Percentiles rank a stretch among this genome's conserved stretches.
Conservation (phyloP, 768 basidiomycete genomes). For the Kwoniella newhampshirensis region DNA sequence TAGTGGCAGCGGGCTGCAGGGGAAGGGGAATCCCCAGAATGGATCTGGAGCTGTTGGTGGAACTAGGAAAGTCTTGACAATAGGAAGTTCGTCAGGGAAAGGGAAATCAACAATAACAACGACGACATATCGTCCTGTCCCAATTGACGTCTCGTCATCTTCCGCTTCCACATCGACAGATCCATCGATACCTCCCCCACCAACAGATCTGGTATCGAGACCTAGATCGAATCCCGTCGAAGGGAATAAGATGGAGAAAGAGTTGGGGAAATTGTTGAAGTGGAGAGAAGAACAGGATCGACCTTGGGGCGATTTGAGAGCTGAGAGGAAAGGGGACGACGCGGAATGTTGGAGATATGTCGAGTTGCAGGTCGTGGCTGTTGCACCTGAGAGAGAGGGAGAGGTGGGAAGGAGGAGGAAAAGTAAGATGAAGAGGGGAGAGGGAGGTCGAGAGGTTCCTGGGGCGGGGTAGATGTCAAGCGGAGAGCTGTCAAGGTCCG, state of each 20-base stretch:
- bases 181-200: slow-evolving; percentile 10
- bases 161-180: slow-evolving; percentile 6
- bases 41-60: too few relatives aligned
- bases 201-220: slow-evolving; percentile 33
- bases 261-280: slow-evolving; percentile 30
- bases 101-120: slow-evolving; percentile 41
- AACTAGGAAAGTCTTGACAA: slow-evolving; percentile 43
- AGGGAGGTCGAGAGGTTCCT: slow-evolving; percentile 34
- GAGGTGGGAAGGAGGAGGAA: slow-evolving; percentile 35
- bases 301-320: slow-evolving; percentile 41
- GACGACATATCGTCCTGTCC: slow-evolving; percentile 29
- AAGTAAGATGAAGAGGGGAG: slow-evolving; percentile 30
- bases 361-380: slow-evolving; percentile 20
- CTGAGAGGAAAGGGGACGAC: slow-evolving; percentile 22
- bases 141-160: slow-evolving; percentile 7
- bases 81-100: slow-evolving; percentile 35
- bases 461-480: slow-evolving; percentile 26
- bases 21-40: not conserved
- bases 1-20: not conserved
- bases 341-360: slow-evolving; percentile 28
- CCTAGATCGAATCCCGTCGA: slow-evolving; percentile 29
- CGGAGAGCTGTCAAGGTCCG: not conserved
- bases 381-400: slow-evolving; percentile 27
- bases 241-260: slow-evolving; percentile 29
- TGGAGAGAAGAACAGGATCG: slow-evolving; percentile 41